A percentile compares a stretch with the other conserved stretches of the same genome.
Evolutionary conservation across 179 eudicot species (phyloP).

Genomic region (Carnegiea gigantea): DNA sequence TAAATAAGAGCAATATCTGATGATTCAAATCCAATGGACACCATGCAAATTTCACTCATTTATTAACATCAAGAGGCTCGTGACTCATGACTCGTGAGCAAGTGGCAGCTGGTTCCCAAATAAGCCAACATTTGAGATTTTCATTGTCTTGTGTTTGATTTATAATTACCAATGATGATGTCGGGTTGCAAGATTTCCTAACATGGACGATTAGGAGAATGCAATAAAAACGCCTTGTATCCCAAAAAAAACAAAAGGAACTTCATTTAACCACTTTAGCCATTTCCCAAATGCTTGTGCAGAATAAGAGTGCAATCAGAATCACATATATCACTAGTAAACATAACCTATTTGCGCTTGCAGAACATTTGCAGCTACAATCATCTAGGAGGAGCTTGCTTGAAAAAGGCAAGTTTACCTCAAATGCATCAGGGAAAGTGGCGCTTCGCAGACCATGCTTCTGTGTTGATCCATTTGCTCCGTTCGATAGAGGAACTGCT

Average conservation of each 20-base stretch:
- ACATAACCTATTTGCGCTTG: not conserved
- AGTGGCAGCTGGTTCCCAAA: not conserved
- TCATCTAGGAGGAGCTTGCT: not conserved
- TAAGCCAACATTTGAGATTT: not conserved
- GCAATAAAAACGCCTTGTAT: too few species aligned
- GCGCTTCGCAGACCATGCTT: conserved; percentile 18
- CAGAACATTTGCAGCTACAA: not conserved
- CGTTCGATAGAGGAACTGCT: conserved; percentile 11
- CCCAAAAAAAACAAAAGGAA: too few species aligned
- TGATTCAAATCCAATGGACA: too few species aligned
- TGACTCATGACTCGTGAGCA: not conserved
- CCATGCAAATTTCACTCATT: not conserved
- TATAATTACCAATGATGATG: not conserved
- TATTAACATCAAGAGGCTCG: too few species aligned
- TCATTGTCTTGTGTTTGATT: not conserved
- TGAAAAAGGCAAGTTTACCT: conserved; percentile 17
- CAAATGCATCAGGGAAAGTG: conserved; percentile 27
- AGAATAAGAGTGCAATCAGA: not conserved
- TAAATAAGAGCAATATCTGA: too few species aligned
- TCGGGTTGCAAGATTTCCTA: too few species aligned
- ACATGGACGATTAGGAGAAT: too few species aligned
- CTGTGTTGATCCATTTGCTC: conserved; percentile 12
- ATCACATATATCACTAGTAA: not conserved
- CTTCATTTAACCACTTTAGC: too few species aligned
- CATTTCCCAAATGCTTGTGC: not conserved